Conservation (phyloP, 1,139 yeast genomes). For the Geotrichum cucujoidarum region DNA sequence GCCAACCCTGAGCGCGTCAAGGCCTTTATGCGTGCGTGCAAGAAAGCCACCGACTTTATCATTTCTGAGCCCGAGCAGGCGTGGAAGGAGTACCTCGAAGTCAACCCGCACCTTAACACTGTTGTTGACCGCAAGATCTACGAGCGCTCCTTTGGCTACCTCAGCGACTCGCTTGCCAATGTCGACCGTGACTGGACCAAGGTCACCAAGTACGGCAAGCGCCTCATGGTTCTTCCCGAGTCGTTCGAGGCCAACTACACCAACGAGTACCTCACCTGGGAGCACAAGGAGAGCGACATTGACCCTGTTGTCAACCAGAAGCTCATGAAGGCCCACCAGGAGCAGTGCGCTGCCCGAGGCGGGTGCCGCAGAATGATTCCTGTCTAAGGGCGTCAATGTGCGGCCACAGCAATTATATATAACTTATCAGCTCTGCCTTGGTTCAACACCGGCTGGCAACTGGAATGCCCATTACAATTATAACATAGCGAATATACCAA, state of each 20-base stretch:
- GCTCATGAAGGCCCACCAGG: conserved; percentile 46
- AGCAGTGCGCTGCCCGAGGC: conserved; percentile 45
- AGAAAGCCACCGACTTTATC: conserved; percentile 48
- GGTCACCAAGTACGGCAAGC: conserved; percentile 52
- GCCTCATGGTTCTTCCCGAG: conserved; percentile 49
- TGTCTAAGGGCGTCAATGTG: too few species aligned
- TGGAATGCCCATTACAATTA: too few species aligned
- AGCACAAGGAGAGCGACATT: conserved; percentile 42
- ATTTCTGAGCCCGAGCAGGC: conserved; percentile 44
- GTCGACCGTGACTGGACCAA: conserved; percentile 56
- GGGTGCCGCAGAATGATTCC: conserved; percentile 46
- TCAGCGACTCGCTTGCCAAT: conserved; percentile 49
- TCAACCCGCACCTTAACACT: conserved; percentile 47
- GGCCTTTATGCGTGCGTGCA: conserved; percentile 46
- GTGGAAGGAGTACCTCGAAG: conserved; percentile 45
- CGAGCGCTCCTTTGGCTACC: conserved; percentile 53
- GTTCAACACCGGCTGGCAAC: too few species aligned
- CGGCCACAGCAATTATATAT: too few species aligned
- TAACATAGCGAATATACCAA: too few species aligned
- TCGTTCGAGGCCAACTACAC: conserved; percentile 49
- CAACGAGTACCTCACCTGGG: conserved; percentile 49
- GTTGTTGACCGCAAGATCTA: conserved; percentile 45
- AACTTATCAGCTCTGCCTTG: too few species aligned
- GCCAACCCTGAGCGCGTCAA: conserved; percentile 47
- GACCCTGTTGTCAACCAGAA: conserved; percentile 45